These are phyloP conservation scores for Aspergillus saccharolyticus DNA, from an alignment of 495 filamentous ascomycete species.

Conservation along the genomic window DNA sequence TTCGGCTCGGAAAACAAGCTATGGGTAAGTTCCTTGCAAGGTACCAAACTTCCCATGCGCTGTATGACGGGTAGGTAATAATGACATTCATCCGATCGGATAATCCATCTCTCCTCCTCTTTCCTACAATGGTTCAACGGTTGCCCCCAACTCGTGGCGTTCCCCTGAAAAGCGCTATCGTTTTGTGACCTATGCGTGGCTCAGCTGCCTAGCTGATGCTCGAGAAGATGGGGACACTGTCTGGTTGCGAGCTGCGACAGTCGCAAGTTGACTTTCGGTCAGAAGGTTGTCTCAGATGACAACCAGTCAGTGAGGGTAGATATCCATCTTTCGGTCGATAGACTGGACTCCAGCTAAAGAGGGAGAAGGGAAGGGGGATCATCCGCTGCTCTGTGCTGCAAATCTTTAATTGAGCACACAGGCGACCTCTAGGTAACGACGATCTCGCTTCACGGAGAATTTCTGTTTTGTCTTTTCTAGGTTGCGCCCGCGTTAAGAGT, in stretches of 20 bases:
- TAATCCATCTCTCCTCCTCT: neutral
- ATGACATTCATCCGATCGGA: slow-evolving; percentile 16
- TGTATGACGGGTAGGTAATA: slow-evolving; percentile 1
- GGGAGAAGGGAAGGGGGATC: neutral
- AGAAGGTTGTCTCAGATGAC: neutral
- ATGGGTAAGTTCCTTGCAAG: neutral
- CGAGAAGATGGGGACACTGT: neutral
- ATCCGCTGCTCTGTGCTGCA: neutral
- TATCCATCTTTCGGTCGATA: neutral
- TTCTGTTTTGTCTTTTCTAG: neutral
- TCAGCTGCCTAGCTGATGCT: neutral
- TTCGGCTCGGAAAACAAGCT: neutral
- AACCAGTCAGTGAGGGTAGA: neutral
- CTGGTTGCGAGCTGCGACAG: no score
- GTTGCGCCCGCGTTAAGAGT: neutral
- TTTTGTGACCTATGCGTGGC: neutral
- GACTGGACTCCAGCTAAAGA: neutral
- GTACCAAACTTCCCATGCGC: neutral
- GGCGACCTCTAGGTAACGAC: neutral
- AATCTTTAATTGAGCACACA: neutral
- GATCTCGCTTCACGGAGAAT: neutral
- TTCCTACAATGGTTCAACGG: neutral
- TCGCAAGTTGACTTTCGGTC: no score
- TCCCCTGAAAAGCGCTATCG: neutral
- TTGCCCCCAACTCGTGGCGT: neutral